Evolutionary conservation across 1,284 basidiomycete genomes (phyloP).

Genomic region (Bjerkandera adusta): DNA sequence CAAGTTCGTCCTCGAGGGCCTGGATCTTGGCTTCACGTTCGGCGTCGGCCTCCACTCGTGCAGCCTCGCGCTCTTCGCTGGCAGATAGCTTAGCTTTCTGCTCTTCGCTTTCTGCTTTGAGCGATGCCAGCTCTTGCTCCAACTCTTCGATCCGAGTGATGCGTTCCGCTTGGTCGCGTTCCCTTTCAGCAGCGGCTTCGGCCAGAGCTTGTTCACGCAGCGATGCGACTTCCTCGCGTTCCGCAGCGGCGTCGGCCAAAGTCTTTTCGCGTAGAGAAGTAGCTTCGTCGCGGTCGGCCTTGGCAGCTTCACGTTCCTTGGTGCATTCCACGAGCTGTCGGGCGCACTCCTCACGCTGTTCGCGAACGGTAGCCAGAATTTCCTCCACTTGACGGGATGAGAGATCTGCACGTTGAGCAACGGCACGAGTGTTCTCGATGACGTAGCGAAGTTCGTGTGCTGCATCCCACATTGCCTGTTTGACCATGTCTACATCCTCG

Average conservation of each 20-base stretch:
- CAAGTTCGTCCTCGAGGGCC: slow-evolving; percentile 8
- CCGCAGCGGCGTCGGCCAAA: neutral
- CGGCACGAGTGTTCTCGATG: slow-evolving; percentile 2
- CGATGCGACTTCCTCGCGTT: slow-evolving; percentile 4
- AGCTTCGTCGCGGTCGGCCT: slow-evolving; percentile 5
- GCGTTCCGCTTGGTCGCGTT: slow-evolving; percentile 5
- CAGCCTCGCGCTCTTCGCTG: slow-evolving; percentile 1
- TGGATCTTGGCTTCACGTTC: slow-evolving; percentile 9
- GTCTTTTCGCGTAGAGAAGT: neutral
- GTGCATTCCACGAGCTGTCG: slow-evolving; percentile 8
- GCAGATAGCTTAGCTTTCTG: neutral
- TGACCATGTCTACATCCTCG: neutral
- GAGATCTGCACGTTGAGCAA: slow-evolving; percentile 6
- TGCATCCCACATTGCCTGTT: slow-evolving; percentile 4
- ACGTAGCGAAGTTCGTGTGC: slow-evolving; percentile 5
- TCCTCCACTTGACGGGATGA: slow-evolving; percentile 10
- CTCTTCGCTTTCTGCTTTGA: slow-evolving; percentile 1
- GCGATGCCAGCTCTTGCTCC: slow-evolving; percentile 1
- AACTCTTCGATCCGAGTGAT: slow-evolving; percentile 7
- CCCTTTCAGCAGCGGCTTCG: slow-evolving; percentile 4
- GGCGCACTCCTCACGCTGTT: slow-evolving; percentile 1
- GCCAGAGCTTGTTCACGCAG: slow-evolving; percentile 1
- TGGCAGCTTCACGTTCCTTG: slow-evolving; percentile 5
- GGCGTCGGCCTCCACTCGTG: slow-evolving; percentile 1
- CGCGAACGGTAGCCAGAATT: slow-evolving; percentile 7